Base-by-base conservation (phyloP, 257 asterid genomes). In the Solanum gandarillasii region DNA sequence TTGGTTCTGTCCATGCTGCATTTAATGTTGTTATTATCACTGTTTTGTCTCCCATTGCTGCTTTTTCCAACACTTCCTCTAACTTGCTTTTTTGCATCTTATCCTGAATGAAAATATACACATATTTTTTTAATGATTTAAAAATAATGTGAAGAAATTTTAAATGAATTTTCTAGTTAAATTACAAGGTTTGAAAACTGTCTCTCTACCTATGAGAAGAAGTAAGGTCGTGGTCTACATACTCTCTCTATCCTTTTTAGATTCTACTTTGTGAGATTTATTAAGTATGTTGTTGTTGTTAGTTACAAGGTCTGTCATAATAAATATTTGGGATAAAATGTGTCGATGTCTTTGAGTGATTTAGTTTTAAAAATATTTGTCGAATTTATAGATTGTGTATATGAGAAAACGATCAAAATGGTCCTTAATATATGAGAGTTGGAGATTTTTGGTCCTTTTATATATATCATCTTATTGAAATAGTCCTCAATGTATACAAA, bases 11-110 rank as follows among this genome's bases (percentile, higher is more conserved):
- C 98, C 98, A 94, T 41, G 96, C 96, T 23, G 92, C 91, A 43
- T 94, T 94, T 60, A 94, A 67, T 1, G 96, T 92, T 3, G 96
- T 94, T 86, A 94, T 88, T 81, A 94, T 94, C 86, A 94, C 98
- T 18, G 96, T 94, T 84, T 78, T 92, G 41, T 87, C 89, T 18
- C 83, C 93, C 94, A 90, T 93, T 39, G 90, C 91, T 85, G 98
- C 93, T 41, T 48, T 76, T 65, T 86, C 89, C 87, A 94, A 41
- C 71, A 84, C 87, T n/a, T 79, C 62, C 87, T 84, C 92, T 90
- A 94, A 85, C 70, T 86, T 62, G 58, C 65, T 68, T 46, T 36
- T 68, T 72, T 36, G 58, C 58, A 10, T 88, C 74, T 73, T 88
- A 25, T 76, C 72, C 87, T 67, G 73, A 52, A 5, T 43, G 52